A percentile compares a stretch with the other conserved stretches of the same genome.
These are phyloP conservation scores for Leucocoprinus leucothites DNA, from an alignment of 768 basidiomycete genomes.

Conservation along the genomic window DNA sequence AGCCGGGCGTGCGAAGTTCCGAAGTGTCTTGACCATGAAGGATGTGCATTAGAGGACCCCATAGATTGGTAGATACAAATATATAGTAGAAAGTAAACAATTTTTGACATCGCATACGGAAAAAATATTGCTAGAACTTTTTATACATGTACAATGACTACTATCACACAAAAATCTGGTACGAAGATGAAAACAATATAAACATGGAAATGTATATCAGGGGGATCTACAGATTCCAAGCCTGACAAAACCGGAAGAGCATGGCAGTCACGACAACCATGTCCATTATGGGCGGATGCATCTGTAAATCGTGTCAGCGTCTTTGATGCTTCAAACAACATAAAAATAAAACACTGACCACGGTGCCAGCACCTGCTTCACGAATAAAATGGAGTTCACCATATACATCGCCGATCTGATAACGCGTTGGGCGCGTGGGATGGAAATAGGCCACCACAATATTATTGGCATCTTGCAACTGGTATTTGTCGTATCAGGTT, in stretches of 20 bases:
- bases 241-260: conserved; percentile 76
- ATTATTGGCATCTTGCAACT: conserved; percentile 73
- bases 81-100: too few species aligned
- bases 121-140: too few species aligned
- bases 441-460: conserved; percentile 78
- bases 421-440: conserved; percentile 72
- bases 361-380: conserved; percentile 74
- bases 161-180: conserved; percentile 11
- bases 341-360: conserved; percentile 51
- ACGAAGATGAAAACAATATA: background rate
- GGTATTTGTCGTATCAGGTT: conserved; percentile 19
- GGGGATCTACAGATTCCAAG: conserved; percentile 42
- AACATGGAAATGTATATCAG: conserved; percentile 5
- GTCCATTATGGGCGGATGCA: conserved; percentile 90
- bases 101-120: too few species aligned
- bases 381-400: conserved; percentile 84
- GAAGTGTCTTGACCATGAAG: too few species aligned
- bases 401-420: conserved; percentile 84
- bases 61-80: too few species aligned
- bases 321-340: background rate
- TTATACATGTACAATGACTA: conserved; percentile 5
- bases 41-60: too few species aligned
- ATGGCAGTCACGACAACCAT: conserved; percentile 80
- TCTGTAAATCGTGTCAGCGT: conserved; percentile 36
- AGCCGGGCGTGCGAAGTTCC: too few species aligned